phyloP scores from a whole-genome alignment of 1,139 yeast genomes.

The Debaryomyces psychrophilus region DNA sequence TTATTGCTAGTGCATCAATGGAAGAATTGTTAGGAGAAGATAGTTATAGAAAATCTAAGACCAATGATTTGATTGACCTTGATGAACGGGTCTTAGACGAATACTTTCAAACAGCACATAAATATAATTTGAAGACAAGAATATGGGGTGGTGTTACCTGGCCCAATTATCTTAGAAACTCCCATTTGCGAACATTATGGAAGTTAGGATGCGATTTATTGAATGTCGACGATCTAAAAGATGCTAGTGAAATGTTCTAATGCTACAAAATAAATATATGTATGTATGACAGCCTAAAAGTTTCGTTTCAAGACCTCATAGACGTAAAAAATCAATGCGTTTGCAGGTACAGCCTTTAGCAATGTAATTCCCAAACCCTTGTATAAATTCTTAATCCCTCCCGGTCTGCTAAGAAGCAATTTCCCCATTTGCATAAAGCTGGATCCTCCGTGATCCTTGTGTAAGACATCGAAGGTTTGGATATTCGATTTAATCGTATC shows the following conservation, averaged over 20 bases:
- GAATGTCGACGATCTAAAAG: constrained; percentile 42
- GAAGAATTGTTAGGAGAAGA: constrained; percentile 32
- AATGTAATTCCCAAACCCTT: constrained; percentile 86
- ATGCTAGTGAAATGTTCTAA: constrained; percentile 27
- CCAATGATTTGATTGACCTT: constrained; percentile 21
- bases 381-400: constrained; percentile 70
- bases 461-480: constrained; percentile 60
- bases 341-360: constrained; percentile 83
- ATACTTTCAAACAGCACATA: constrained; percentile 36
- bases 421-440: constrained; percentile 34
- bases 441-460: constrained; percentile 16
- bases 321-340: constrained; percentile 80
- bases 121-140: constrained; percentile 40
- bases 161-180: constrained; percentile 35
- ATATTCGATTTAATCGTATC: constrained; percentile 88
- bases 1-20: constrained; percentile 42
- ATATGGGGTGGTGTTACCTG: constrained; percentile 49
- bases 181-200: constrained; percentile 33
- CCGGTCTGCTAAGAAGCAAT: constrained; percentile 43
- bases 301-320: constrained; percentile 66
- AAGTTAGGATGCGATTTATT: constrained; percentile 40
- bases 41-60: constrained; percentile 15
- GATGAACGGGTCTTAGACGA: constrained; percentile 25
- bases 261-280: constrained; percentile 9
- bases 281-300: constrained; percentile 20